Conservation (phyloP, 495 filamentous ascomycete genomes). For the Penicillium riverlandense region DNA sequence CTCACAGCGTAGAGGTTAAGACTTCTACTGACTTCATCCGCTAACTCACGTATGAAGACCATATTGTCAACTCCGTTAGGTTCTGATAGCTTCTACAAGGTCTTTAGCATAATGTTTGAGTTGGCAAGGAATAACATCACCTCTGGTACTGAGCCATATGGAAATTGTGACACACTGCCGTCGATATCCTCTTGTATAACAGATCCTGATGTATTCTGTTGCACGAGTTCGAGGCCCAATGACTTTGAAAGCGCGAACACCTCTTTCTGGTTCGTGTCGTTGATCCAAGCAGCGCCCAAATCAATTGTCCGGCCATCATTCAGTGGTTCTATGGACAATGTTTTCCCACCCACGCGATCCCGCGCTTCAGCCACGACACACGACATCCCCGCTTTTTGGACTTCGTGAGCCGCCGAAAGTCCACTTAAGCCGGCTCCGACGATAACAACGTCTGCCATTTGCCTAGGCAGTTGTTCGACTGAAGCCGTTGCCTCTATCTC, state of each 20-base stretch:
- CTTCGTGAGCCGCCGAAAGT: conserved; percentile 34
- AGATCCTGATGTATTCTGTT: conserved; percentile 26
- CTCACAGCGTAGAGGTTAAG: too few relatives aligned
- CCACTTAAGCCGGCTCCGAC: conserved; percentile 47
- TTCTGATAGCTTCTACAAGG: too few relatives aligned
- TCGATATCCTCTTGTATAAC: background rate
- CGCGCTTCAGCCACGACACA: conserved; percentile 40
- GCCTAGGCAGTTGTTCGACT: too few relatives aligned
- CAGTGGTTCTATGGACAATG: conserved; percentile 14
- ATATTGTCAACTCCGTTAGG: too few relatives aligned
- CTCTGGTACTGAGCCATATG: background rate
- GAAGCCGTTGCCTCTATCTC: conserved; percentile 24
- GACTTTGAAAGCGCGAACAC: conserved; percentile 26
- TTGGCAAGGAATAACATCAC: background rate
- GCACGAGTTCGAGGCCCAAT: conserved; percentile 32
- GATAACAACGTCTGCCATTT: conserved; percentile 30
- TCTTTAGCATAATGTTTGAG: too few relatives aligned
- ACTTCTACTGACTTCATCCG: too few relatives aligned
- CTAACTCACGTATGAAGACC: too few relatives aligned
- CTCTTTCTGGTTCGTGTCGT: conserved; percentile 39
- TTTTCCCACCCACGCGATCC: conserved; percentile 47
- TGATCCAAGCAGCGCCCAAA: conserved; percentile 47
- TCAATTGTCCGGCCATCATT: conserved; percentile 25
- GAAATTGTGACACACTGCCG: background rate
- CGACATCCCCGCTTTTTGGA: conserved; percentile 33